Evolutionary conservation across 306 rosid genomes (phyloP).

Genomic region (Sicyos baderoa): DNA sequence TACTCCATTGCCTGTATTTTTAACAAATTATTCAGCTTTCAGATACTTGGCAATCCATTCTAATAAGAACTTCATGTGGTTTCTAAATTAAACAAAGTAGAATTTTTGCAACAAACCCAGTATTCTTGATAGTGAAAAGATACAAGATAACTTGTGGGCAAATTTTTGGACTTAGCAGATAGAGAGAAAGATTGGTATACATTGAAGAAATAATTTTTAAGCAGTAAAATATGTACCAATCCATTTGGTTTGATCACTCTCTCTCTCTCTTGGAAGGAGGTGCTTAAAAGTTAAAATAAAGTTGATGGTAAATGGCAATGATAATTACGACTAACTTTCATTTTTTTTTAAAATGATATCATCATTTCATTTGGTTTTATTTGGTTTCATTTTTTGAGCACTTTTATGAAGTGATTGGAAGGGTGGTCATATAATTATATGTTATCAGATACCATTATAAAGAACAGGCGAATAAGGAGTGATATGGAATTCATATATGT

Average conservation of each 20-base stretch:
- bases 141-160: neutral
- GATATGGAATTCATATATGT: neutral
- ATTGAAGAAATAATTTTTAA: neutral
- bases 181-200: neutral
- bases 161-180: neutral
- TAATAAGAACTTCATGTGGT: neutral
- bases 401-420: constrained; percentile 6
- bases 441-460: neutral
- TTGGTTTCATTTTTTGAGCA: neutral
- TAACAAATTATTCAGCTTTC: constrained; percentile 5
- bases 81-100: too few relatives aligned
- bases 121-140: neutral
- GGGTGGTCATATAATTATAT: neutral
- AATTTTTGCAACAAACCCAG: neutral
- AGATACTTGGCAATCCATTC: neutral
- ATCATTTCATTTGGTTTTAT: neutral
- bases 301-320: neutral
- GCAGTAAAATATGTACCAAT: neutral
- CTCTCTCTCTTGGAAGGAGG: neutral
- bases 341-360: neutral
- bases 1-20: constrained; percentile 69
- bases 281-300: neutral
- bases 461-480: neutral
- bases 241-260: neutral
- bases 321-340: neutral